Evolutionary conservation across 306 rosid species (phyloP), one percentile per base, ranked within the genome.

Genomic region (Albizia julibrissin): DNA sequence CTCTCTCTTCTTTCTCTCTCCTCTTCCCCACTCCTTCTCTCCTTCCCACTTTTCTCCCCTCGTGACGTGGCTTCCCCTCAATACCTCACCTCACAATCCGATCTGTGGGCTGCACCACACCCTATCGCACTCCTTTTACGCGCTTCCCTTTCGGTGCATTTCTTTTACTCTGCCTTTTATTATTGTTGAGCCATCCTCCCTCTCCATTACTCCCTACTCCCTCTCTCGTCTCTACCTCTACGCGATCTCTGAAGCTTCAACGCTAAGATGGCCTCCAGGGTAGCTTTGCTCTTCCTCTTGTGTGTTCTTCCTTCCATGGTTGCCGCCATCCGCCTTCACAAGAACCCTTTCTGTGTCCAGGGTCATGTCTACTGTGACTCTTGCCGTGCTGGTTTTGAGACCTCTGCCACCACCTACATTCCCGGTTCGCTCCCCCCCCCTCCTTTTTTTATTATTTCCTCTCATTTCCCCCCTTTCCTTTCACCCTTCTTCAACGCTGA

Each of bases 311-410:
- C 97, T n/a, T 94, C 99, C 8, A 81, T 93, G 85, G 97, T 90
- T 59, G 27, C 50, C 10, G 99, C 91, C 24, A 85, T 80, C 27
- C 96, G 97, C 42, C 93, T 90, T 0, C 74, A 83, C 9, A 88
- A 81, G 79, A 76, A 49, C 34, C 98, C 97, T 3, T 87, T 90
- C 69, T 12, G 49, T 10, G 90, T 96, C 15, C 76, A 87, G 59
- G 99, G 98, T 16, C 84, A 65, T 22, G 94, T 96, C 27, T 91
- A 27, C 91, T 96, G 99, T 67, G 99, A 96, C 81, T 62, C 54
- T 39, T 96, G 99, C 88, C 94, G 90, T 27, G 93, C 93, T 80
- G 96, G 96, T 71, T 96, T 86, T 69, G 99, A 96, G 79, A 92
- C 98, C 80, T 26, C 93, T 4, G 98, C 97, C 69, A 82, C 91